Conservation (phyloP, 352 stramenopile genomes). For the Phytophthora hibernalis region DNA sequence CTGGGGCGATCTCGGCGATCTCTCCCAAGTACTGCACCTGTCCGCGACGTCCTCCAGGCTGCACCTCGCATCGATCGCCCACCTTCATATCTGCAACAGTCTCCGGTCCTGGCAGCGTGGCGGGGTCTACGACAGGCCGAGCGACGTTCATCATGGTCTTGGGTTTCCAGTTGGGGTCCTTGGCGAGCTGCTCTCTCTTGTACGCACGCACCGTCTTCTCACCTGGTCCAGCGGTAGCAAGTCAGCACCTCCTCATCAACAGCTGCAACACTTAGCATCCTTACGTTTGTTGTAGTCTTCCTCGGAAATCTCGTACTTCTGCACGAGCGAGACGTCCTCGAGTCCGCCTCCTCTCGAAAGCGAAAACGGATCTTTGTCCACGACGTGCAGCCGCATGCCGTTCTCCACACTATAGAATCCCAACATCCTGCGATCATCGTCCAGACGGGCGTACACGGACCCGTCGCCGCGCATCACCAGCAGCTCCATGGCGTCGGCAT, state of each 20-base stretch:
- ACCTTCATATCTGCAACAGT: slow-evolving; percentile 89
- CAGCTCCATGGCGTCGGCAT: slow-evolving; percentile 89
- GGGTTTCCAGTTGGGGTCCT: slow-evolving; percentile 96
- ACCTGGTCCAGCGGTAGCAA: slow-evolving; percentile 41
- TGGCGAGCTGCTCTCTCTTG: slow-evolving; percentile 95
- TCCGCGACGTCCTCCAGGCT: slow-evolving; percentile 94
- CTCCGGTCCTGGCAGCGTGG: slow-evolving; percentile 60
- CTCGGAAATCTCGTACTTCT: slow-evolving; percentile 99
- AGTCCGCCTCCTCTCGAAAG: slow-evolving; percentile 94
- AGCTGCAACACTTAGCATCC: slow-evolving; percentile 1
- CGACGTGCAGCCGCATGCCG: slow-evolving; percentile 95
- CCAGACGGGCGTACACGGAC: slow-evolving; percentile 51
- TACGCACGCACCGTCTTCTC: slow-evolving; percentile 98
- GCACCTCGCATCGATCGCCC: slow-evolving; percentile 97
- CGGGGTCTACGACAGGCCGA: slow-evolving; percentile 44
- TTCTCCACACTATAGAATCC: slow-evolving; percentile 92
- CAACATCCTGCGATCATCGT: slow-evolving; percentile 87
- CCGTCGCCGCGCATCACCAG: slow-evolving; percentile 66
- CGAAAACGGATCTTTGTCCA: slow-evolving; percentile 98
- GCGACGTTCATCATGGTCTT: slow-evolving; percentile 73
- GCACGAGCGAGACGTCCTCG: slow-evolving; percentile 96
- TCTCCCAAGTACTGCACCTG: slow-evolving; percentile 93
- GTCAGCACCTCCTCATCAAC: background rate
- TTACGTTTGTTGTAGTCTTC: slow-evolving; percentile 98
- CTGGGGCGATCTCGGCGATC: slow-evolving; percentile 89